Base-by-base conservation (phyloP, 2,329 filamentous ascomycete genomes). In the Penicillium hesseltinei region DNA sequence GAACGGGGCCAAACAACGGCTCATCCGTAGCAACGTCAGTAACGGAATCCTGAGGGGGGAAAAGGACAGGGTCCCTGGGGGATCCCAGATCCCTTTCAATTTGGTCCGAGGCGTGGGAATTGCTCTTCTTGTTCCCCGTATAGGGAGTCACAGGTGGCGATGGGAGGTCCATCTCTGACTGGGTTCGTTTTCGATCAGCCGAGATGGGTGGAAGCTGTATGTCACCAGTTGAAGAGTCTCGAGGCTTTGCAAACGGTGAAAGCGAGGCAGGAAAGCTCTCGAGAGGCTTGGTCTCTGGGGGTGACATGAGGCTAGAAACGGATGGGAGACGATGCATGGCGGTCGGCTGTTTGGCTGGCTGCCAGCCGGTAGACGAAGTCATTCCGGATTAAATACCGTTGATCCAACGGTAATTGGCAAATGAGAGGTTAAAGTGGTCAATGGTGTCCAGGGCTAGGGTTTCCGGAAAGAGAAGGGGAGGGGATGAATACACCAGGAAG, bases 281-380 rank as follows among this genome's bases (percentile, higher is more conserved):
- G 3, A 82, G 75, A 21, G 81, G 80, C 47, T 77, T 84, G n/a
- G 71, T 60, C 66, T 78, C 76, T 56, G 77, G 77, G 40, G 77
- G 76, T 61, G 77, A 79, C 74, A 79, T 77, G 49, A 79, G 71
- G 66, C 71, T 78, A 50, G 76, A 74, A 42, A 78, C 72, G 49
- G 74, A 71, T 31, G 75, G 75, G 62, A 78, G 66, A 58, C 70
- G 73, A 69, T 73, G 74, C 76, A 78, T 79, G 51, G 60, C 58
- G 52, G 65, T 23, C 29, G 40, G 65, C 53, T 67, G 59, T 59
- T 65, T 58, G 35, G 60, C 64, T 55, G 61, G 51, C 40, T 62
- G 59, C 51, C 65, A 64, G 51, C 63, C 56, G 61, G 65, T 48
- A 52, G 63, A 63, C 52, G 63, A 68, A 51, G 62, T 71, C 71